Conservation (phyloP, 768 basidiomycete genomes). For the Cystobasidium onofrii region DNA sequence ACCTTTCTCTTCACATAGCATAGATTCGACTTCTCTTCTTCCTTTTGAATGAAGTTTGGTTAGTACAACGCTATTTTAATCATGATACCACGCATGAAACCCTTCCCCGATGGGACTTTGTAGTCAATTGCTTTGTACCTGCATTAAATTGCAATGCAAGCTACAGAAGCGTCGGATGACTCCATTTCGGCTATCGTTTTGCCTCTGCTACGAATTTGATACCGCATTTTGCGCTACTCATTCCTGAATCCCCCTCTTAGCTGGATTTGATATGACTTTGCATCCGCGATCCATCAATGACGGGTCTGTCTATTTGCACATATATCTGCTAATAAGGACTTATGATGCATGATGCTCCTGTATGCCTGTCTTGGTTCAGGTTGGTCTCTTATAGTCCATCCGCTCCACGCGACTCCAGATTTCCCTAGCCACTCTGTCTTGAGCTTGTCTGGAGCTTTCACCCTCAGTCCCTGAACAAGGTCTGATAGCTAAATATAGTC, state of each 20-base stretch:
- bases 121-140: neutral
- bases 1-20: neutral
- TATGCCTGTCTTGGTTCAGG: neutral
- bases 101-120: neutral
- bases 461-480: conserved; percentile 30
- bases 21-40: no score
- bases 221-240: no score
- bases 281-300: no score
- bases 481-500: conserved; percentile 39
- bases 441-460: conserved; percentile 34
- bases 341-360: no score
- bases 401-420: conserved; percentile 35
- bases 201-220: neutral
- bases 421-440: conserved; percentile 36
- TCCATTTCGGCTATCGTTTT: neutral
- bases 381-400: conserved; percentile 38
- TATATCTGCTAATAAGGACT: no score
- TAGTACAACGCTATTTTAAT: no score
- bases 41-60: no score
- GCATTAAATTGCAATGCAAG: neutral
- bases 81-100: neutral
- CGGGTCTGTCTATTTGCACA: no score
- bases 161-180: neutral
- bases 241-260: no score
- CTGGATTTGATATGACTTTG: no score